A percentile compares a stretch with the other conserved stretches of the same genome.
Conservation (phyloP, 139 green algal genomes). For the Chlorella sp. region DNA sequence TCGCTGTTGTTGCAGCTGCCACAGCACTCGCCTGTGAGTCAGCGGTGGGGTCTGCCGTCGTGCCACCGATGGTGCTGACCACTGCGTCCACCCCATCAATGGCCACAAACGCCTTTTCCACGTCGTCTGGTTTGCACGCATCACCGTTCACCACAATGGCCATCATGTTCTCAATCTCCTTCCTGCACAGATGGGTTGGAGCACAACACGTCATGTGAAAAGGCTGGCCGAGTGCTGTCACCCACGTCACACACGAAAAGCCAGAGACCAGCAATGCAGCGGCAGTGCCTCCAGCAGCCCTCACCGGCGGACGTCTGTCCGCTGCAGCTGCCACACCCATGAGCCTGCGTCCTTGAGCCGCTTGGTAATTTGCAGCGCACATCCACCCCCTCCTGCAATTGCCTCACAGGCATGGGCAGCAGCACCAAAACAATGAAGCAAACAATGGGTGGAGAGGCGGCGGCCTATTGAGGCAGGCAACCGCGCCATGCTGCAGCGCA, state of each 20-base stretch:
- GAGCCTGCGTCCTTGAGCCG: slow-evolving; percentile 91
- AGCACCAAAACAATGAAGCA: neutral
- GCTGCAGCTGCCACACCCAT: slow-evolving; percentile 96
- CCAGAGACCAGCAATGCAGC: neutral
- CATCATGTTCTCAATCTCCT: slow-evolving; percentile 95
- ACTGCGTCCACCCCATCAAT: slow-evolving; percentile 95
- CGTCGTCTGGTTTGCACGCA: slow-evolving; percentile 71
- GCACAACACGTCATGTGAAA: neutral
- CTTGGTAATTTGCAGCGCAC: slow-evolving; percentile 85
- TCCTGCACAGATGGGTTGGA: slow-evolving; percentile 21
- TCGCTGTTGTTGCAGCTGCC: neutral
- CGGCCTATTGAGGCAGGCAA: neutral
- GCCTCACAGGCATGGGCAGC: neutral
- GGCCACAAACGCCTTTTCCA: slow-evolving; percentile 80
- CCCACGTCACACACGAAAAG: neutral
- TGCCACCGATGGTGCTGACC: slow-evolving; percentile 91
- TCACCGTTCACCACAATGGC: slow-evolving; percentile 90
- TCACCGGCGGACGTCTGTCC: slow-evolving; percentile 69
- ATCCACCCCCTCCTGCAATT: slow-evolving; percentile 80
- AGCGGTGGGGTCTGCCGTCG: slow-evolving; percentile 68
- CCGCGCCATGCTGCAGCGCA: neutral
- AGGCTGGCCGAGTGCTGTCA: too few relatives aligned
- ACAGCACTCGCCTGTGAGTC: slow-evolving; percentile 66
- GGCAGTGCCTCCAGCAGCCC: neutral
- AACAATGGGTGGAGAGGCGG: neutral